Percentiles rank a stretch among this genome's conserved stretches.
Conservation (phyloP, 805 yeast genomes). For the Yamadazyma olivae region DNA sequence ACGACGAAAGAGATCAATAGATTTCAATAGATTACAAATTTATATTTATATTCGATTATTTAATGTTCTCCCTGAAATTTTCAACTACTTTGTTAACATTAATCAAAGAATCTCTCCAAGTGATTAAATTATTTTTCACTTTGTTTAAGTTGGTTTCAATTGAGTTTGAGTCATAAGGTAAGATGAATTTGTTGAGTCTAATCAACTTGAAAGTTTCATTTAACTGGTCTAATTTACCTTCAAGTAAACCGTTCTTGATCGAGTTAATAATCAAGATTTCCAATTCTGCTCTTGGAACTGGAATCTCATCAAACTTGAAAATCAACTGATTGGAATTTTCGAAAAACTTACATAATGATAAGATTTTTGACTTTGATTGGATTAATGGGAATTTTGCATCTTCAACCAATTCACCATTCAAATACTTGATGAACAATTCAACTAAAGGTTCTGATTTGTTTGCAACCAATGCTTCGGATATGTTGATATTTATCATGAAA, state of each 20-base stretch:
- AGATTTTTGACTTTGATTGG: slow-evolving; percentile 34
- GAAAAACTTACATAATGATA: slow-evolving; percentile 39
- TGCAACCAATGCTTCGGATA: slow-evolving; percentile 29
- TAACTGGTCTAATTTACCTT: slow-evolving; percentile 45
- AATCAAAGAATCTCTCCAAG: slow-evolving; percentile 39
- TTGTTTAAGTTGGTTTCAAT: slow-evolving; percentile 29
- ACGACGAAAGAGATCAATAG: slow-evolving; percentile 34
- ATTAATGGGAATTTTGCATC: slow-evolving; percentile 10
- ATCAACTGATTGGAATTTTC: slow-evolving; percentile 15
- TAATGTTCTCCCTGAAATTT: slow-evolving; percentile 41
- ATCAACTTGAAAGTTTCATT: slow-evolving; percentile 38
- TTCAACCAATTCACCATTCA: slow-evolving; percentile 32
- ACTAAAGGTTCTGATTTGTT: slow-evolving; percentile 26
- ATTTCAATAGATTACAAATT: neutral
- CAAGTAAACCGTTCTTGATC: slow-evolving; percentile 42
- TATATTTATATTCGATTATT: slow-evolving; percentile 7
- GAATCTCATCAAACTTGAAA: slow-evolving; percentile 37
- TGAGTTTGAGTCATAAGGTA: slow-evolving; percentile 34
- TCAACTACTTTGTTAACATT: slow-evolving; percentile 41
- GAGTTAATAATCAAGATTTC: slow-evolving; percentile 40
- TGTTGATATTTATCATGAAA: slow-evolving; percentile 40
- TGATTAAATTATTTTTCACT: slow-evolving; percentile 30
- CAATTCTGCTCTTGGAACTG: slow-evolving; percentile 29
- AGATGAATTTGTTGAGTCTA: slow-evolving; percentile 37
- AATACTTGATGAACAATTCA: slow-evolving; percentile 27